Evolutionary conservation across 805 yeast species (phyloP), one percentile per base, ranked within the genome.

Genomic region (Monosporozyma unispora): DNA sequence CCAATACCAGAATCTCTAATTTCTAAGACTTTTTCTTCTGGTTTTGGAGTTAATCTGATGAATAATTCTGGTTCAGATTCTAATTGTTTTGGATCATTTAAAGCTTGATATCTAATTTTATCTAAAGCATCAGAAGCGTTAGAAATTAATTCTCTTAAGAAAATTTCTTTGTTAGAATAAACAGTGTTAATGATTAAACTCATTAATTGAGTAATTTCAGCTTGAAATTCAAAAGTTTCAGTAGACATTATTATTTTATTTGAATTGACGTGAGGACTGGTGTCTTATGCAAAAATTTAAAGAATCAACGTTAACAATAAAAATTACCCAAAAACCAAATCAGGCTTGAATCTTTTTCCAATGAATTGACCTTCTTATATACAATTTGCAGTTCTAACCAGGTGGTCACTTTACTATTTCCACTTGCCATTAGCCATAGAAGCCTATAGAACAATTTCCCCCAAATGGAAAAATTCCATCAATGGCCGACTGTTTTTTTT

Each of bases 201-300:
- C 98, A 93, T 85, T 82, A 93, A 81, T 95, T 93, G 99, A 84
- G 98, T 88, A 75, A 93, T 93, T 89, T 93, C 99, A 81, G 99
- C 99, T 75, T 95, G 96, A 76, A 93, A 93, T 79, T 91, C 98
- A 71, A 80, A 87, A 52, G 95, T 84, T 79, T 86, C 95, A 68
- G 81, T 53, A 59, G 81, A 68, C 82, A 78, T 79, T 27, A 50
- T 41, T 41, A 7, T 31, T n/a, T 31, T 21, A 21, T 39, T 19
- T 14, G n/a, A 8, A 39, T 11, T 39, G 16, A 16, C 10, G 42
- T 21, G 42, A 3, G 35, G 35, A n/a, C n/a, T n/a, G n/a, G n/a
- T n/a, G n/a, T n/a, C n/a, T n/a, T n/a, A n/a, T n/a, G n/a, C n/a
- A n/a, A n/a, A n/a, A n/a, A n/a, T n/a, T n/a, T n/a, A n/a, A n/a